phyloP scores from a whole-genome alignment of 1,139 yeast genomes.

The Geotrichum klebahnii region DNA sequence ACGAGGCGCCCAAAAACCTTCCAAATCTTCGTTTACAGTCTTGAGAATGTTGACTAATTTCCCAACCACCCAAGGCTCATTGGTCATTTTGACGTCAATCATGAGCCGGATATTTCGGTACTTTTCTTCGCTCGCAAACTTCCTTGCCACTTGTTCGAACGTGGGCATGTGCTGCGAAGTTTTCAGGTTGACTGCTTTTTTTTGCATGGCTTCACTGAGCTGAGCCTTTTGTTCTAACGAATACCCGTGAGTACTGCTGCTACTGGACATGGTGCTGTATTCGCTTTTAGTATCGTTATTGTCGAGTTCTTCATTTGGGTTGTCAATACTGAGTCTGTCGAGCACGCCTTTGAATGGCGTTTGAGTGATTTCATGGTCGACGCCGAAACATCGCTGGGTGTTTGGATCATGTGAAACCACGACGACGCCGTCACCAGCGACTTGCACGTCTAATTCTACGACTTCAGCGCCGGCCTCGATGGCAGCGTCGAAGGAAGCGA shows the following conservation, averaged over 20 bases:
- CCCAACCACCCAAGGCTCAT: slow-evolving; percentile 56
- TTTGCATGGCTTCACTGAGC: slow-evolving; percentile 11
- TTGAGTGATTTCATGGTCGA: slow-evolving; percentile 38
- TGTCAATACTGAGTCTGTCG: slow-evolving; percentile 41
- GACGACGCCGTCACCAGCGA: slow-evolving; percentile 65
- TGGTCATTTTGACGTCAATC: slow-evolving; percentile 77
- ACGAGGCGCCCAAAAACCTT: slow-evolving; percentile 59
- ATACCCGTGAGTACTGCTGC: background rate
- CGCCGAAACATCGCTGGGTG: slow-evolving; percentile 59
- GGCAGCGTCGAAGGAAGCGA: slow-evolving; percentile 69
- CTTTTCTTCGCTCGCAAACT: slow-evolving; percentile 49
- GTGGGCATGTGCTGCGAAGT: slow-evolving; percentile 53
- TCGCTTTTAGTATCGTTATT: background rate
- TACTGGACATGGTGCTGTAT: background rate
- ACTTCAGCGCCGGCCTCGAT: slow-evolving; percentile 62
- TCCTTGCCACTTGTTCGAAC: slow-evolving; percentile 54
- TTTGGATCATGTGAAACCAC: slow-evolving; percentile 72
- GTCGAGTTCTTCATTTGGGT: slow-evolving; percentile 4
- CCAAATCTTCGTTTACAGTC: slow-evolving; percentile 47
- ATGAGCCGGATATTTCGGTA: slow-evolving; percentile 48
- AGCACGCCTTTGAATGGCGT: slow-evolving; percentile 45
- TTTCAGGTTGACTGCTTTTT: slow-evolving; percentile 14
- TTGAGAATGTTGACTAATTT: slow-evolving; percentile 51
- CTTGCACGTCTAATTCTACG: slow-evolving; percentile 82
- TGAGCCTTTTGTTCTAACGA: background rate